Percentiles rank a stretch among this genome's conserved stretches.
phyloP scores from a whole-genome alignment of 2,329 filamentous ascomycete species.

The Fonsecaea nubica region DNA sequence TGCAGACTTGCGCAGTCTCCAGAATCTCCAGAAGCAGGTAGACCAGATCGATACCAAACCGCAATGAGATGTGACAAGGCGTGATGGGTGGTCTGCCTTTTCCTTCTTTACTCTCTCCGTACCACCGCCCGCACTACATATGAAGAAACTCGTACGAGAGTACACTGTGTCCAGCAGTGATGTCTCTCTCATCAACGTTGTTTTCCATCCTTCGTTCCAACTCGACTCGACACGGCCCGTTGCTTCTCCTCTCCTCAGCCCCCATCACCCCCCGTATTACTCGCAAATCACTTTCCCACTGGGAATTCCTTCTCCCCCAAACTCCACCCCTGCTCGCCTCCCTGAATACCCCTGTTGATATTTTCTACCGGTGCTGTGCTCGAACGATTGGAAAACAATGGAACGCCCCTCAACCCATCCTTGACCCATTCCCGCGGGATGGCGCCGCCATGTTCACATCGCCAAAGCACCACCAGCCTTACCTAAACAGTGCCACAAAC shows the following conservation, averaged over 20 bases:
- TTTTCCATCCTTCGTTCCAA: background rate
- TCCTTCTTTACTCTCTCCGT: background rate
- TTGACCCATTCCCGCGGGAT: conserved; percentile 30
- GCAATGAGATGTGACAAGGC: background rate
- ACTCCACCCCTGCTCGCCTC: conserved; percentile 9
- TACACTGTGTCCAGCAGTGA: no score
- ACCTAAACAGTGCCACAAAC: conserved; percentile 10
- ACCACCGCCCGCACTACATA: background rate
- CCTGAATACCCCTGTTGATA: conserved; percentile 10
- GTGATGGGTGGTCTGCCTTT: conserved; percentile 1
- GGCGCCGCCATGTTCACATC: conserved; percentile 28
- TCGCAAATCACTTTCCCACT: background rate
- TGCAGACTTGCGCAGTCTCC: background rate
- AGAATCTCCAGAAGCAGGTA: background rate
- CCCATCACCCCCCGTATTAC: background rate
- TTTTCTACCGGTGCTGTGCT: conserved; percentile 10
- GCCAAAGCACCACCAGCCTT: conserved; percentile 22
- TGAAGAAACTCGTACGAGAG: background rate
- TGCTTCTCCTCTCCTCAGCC: background rate
- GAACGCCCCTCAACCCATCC: conserved; percentile 23
- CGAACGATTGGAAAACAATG: conserved; percentile 26
- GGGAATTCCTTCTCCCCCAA: conserved; percentile 1
- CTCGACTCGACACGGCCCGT: background rate
- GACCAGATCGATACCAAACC: conserved; percentile 15
- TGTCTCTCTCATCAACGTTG: background rate